Base-by-base conservation (phyloP, 768 basidiomycete species). In the Mycena belliarum region DNA sequence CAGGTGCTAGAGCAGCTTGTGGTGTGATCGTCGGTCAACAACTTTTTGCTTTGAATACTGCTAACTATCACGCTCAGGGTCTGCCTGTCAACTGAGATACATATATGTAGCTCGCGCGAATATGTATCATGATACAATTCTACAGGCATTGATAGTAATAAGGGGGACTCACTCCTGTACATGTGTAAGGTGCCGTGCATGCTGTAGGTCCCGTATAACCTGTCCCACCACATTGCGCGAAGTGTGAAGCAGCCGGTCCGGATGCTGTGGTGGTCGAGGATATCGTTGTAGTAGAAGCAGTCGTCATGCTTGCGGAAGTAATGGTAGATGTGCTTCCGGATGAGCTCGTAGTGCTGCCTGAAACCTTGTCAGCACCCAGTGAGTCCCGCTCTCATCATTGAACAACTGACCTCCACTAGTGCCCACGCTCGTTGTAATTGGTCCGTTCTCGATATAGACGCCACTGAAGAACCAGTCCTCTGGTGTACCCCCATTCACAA, bases 1-100 rank as follows among this genome's bases (percentile, higher is more conserved):
- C 91, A 16, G 87, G 88, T 12, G 84, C 77, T 28, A 78, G 90
- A 55, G 80, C 83, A n/a, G 91, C 92, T 14, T 93, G 92, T 66
- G 91, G 91, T 64, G 83, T 93, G 49, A 89, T 93, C 63, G 42
- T 58, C 23, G 41, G 59, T 50, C n/a, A 23, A 18, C 16, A 21
- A 4, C 28, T 43, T 33, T 29, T 29, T 4, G 16, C 15, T 26
- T 49, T 18, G 7, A 29, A 6, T 49, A 18, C 48, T 46, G 47
- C 32, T 6, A 24, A 35, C 56, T 42, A 28, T 48, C 28, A 44
- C 21, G 28, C n/a, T 45, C 45, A 61, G 60, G 55, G 55, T n/a
- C 24, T 56, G 1, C n/a, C n/a, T n/a, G 48, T 35, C 2, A 42
- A 49, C 21, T 55, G 45, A 37, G 32, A 25, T 32, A 38, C 9